Conservation (phyloP, 768 basidiomycete species). For the Pleurotus tuber-regium region DNA sequence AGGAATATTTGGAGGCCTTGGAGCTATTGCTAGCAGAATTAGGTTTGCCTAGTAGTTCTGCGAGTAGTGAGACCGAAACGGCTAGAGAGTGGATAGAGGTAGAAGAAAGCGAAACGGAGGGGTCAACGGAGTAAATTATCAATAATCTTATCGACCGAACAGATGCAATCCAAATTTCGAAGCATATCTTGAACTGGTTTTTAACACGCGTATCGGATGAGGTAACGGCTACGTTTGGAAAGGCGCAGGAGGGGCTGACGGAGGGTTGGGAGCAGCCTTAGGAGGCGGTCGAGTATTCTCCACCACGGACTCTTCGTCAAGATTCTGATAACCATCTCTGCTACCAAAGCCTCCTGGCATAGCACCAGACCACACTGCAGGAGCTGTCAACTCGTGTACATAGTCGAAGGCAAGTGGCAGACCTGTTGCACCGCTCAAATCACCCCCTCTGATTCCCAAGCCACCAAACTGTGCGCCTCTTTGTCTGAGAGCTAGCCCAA, state of each 20-base stretch:
- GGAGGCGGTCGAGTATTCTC: constrained; percentile 25
- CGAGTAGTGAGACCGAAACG: constrained; percentile 13
- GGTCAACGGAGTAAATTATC: constrained; percentile 13
- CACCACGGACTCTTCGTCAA: constrained; percentile 46
- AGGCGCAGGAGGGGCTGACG: constrained; percentile 14
- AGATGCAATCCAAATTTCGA: too few species aligned
- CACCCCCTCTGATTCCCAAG: constrained; percentile 42
- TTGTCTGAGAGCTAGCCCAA: constrained; percentile 51
- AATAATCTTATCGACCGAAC: too few species aligned
- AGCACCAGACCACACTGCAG: constrained; percentile 57
- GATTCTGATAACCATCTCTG: constrained; percentile 60
- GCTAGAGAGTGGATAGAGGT: constrained; percentile 5
- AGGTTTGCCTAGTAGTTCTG: constrained; percentile 13
- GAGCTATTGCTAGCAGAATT: constrained; percentile 33
- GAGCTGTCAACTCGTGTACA: constrained; percentile 6
- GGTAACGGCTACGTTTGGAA: not conserved
- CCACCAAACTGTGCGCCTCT: constrained; percentile 55
- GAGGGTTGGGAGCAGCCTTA: constrained; percentile 22
- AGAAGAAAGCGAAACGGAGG: constrained; percentile 3
- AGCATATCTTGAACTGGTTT: too few species aligned
- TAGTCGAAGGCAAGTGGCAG: not conserved
- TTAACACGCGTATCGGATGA: too few species aligned
- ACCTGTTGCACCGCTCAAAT: constrained; percentile 59
- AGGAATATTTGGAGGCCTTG: constrained; percentile 33
- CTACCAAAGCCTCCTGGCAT: constrained; percentile 69